Conservation (phyloP, 164 flowering plant species). For the Aristolochia californica region DNA sequence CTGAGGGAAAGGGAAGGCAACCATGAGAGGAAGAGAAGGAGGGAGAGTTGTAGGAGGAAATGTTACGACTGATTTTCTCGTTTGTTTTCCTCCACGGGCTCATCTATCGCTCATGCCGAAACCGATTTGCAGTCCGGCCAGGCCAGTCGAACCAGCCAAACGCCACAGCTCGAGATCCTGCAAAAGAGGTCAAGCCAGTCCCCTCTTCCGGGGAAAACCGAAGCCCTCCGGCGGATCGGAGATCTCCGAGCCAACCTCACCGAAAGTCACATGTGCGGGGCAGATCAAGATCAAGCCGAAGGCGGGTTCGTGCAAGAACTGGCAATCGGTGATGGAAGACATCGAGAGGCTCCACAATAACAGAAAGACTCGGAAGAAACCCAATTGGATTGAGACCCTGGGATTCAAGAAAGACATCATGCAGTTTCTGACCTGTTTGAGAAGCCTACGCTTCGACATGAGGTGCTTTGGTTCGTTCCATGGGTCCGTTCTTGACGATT, state of each 20-base stretch:
- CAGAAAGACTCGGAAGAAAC: slow-evolving; percentile 26
- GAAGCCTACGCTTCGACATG: slow-evolving; percentile 50
- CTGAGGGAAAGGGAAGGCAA: neutral
- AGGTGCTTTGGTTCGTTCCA: slow-evolving; percentile 68
- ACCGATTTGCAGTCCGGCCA: slow-evolving; percentile 70
- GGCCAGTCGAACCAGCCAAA: slow-evolving; percentile 31
- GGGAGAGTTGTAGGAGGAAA: slow-evolving; percentile 15
- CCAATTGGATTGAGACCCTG: slow-evolving; percentile 47
- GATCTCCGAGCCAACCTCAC: slow-evolving; percentile 65
- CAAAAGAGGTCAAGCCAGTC: slow-evolving; percentile 36
- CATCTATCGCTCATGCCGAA: slow-evolving; percentile 69
- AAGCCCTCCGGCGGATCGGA: slow-evolving; percentile 35
- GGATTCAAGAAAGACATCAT: slow-evolving; percentile 75
- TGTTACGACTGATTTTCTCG: slow-evolving; percentile 21
- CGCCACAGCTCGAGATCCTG: slow-evolving; percentile 26
- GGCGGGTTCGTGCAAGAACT: slow-evolving; percentile 49
- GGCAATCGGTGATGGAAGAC: slow-evolving; percentile 95
- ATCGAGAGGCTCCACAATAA: slow-evolving; percentile 65
- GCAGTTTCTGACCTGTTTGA: slow-evolving; percentile 66
- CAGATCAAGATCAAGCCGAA: slow-evolving; percentile 70
- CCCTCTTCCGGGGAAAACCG: slow-evolving; percentile 44
- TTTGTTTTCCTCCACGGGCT: slow-evolving; percentile 75
- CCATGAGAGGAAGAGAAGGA: slow-evolving; percentile 53
- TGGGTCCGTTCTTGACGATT: slow-evolving; percentile 12
- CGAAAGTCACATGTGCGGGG: slow-evolving; percentile 93